A percentile compares a stretch with the other conserved stretches of the same genome.
Evolutionary conservation across 495 filamentous ascomycete genomes (phyloP).

Genomic region (Bacidia rubella): DNA sequence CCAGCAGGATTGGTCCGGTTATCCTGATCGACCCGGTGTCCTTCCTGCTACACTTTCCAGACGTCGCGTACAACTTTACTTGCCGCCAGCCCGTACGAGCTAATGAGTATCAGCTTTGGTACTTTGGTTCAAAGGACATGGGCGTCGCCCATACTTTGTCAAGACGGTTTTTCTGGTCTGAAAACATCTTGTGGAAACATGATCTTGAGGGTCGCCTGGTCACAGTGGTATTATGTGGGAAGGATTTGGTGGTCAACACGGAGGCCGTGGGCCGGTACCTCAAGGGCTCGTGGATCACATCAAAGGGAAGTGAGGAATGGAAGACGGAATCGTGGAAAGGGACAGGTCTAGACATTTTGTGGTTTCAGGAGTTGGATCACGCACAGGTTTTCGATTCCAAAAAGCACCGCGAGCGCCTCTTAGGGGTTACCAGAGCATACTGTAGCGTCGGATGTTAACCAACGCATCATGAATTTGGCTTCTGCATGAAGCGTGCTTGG

Average conservation of each 20-base stretch:
- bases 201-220: slow-evolving; percentile 37
- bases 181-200: slow-evolving; percentile 54
- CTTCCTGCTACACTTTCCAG: slow-evolving; percentile 49
- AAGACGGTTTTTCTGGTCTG: slow-evolving; percentile 53
- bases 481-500: not conserved
- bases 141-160: slow-evolving; percentile 45
- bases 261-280: slow-evolving; percentile 44
- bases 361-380: slow-evolving; percentile 51
- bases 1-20: slow-evolving; percentile 30
- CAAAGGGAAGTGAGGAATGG: slow-evolving; percentile 20
- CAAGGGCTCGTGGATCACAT: slow-evolving; percentile 18
- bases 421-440: slow-evolving; percentile 22
- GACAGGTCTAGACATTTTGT: slow-evolving; percentile 43
- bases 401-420: slow-evolving; percentile 27
- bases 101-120: slow-evolving; percentile 53
- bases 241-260: slow-evolving; percentile 54
- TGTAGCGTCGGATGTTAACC: not conserved
- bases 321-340: slow-evolving; percentile 32
- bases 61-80: slow-evolving; percentile 62
- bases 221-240: slow-evolving; percentile 40
- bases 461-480: not conserved
- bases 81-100: slow-evolving; percentile 37
- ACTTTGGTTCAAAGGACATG: slow-evolving; percentile 52
- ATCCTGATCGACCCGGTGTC: slow-evolving; percentile 54
- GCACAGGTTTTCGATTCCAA: slow-evolving; percentile 50